A percentile compares a stretch with the other conserved stretches of the same genome.
These are phyloP conservation scores for Grammothele lineata DNA, from an alignment of 768 basidiomycete genomes.

Conservation along the genomic window DNA sequence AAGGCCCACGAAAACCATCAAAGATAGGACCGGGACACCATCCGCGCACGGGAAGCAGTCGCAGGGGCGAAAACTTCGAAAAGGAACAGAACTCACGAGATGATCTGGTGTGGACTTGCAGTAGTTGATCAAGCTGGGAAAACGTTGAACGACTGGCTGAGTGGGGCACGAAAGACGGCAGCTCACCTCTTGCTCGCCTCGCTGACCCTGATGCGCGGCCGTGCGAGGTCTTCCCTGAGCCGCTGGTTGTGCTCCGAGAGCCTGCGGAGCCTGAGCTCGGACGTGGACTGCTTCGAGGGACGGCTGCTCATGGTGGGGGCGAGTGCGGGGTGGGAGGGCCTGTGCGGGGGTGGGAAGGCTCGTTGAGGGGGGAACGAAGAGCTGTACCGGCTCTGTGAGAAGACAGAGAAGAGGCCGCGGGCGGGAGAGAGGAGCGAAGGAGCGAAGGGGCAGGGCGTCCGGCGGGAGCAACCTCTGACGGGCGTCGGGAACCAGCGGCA, in stretches of 20 bases:
- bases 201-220: conserved; percentile 68
- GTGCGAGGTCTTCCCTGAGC: conserved; percentile 64
- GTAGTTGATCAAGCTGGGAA: conserved; percentile 60
- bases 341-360: neutral
- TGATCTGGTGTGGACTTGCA: conserved; percentile 73
- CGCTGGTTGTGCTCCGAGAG: conserved; percentile 73
- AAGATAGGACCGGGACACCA: too few species aligned
- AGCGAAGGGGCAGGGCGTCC: neutral
- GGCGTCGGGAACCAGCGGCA: too few species aligned
- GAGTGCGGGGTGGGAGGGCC: neutral
- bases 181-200: conserved; percentile 66
- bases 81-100: conserved; percentile 39
- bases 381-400: neutral
- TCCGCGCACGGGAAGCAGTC: too few species aligned
- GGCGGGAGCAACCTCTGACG: too few species aligned
- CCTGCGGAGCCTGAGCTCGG: conserved; percentile 77
- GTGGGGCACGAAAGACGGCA: neutral
- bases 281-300: conserved; percentile 62
- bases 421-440: neutral
- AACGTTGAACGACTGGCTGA: neutral
- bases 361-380: neutral
- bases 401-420: neutral
- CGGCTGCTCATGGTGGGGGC: conserved; percentile 24
- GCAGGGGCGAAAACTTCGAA: too few species aligned
- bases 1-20: too few species aligned